Evolutionary conservation across 345 rosid genomes (phyloP), one percentile per base, ranked within the genome.

Genomic region (Citrus cavaleriei): DNA sequence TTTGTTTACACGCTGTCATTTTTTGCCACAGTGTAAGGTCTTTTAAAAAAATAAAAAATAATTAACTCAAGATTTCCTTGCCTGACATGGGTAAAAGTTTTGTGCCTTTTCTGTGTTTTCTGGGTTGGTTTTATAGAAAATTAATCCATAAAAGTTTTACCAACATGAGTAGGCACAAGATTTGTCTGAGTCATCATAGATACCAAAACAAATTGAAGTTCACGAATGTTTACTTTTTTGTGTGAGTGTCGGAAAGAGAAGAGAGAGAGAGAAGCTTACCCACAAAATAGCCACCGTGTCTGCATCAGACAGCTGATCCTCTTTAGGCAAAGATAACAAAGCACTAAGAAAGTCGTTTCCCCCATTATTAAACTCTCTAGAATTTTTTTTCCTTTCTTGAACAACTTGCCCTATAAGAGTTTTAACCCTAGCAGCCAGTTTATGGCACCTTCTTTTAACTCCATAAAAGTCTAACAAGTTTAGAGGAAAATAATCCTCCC

Each of bases 231-330:
- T 22, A 10, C 27, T 59, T 59, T 59, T 21, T 6, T 34, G 42
- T 66, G 70, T 35, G 42, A 6, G 18, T 37, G 51, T 68, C 51
- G 10, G 70, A 9, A 24, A 8, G 70, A 35, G 70, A 18, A 5
- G 40, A 54, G 40, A 0, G 3, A 37, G 24, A 13, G 65, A 66
- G 69, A 32, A 37, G 10, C 59, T 84, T 87, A 92, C 96, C 96
- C 93, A 92, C 68, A 90, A 60, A 49, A 92, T 84, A 35, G 93
- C 84, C 54, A 85, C 86, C 86, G 84, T 82, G 54, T 90, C 90
- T 8, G 91, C 69, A 54, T 88, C 93, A 62, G 75, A 61, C 68
- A 92, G 68, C 73, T 68, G 85, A 32, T 92, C 93, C 25, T 88
- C 88, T 54, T 85, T 70, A 25, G 93, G 89, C 88, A 90, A 84